Base-by-base conservation (phyloP, 768 basidiomycete species). In the Termitomyces eurrhizus region DNA sequence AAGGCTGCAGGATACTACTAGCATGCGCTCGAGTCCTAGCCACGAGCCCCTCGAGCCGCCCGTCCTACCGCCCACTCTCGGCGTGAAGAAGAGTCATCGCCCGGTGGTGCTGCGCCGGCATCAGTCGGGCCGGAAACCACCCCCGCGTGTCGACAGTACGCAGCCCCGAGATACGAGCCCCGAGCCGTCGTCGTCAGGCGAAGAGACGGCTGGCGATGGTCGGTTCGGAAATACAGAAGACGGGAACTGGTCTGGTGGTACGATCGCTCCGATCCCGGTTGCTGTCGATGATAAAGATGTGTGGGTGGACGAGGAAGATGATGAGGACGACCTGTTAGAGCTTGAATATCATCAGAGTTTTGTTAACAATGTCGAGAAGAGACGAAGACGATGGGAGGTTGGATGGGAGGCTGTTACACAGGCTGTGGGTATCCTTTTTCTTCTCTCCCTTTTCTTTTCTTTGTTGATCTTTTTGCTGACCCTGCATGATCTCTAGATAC, bases 81-180 rank as follows among this genome's bases (percentile, higher is more conserved):
- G 81, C 0, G 59, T 80, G 52, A 81, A 81, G 67, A 80, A 79
- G 51, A 66, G 42, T 52, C 62, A 64, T 13, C 57, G 61, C 9
- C 63, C 60, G 7, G 60, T 42, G 45, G 62, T 65, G 16, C 48
- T 68, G 48, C 71, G 71, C 59, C 65, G 68, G 48, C 69, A 72
- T 58, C 60, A 67, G 6, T 65, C 73, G 26, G 67, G 64, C 41
- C 73, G 86, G 39, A 85, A 85, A 67, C 87, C 86, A 1, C 90
- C 90, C 1, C 89, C 88, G 11, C 79, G 90, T 13, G 90, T 92
- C 18, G 88, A 91, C 66, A 92, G 89, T 65, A 93, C 90, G 0
- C 89, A 92, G 66, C 90, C 90, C 7, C 75, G 90, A 45, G 90
- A 92, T 64, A 92, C 90, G 12, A 90, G 87, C 63, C 90, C 89